Percentiles rank a stretch among this genome's conserved stretches.
Conservation (phyloP, 169 alveolate genomes). For the Haemoproteus tartakovskyi region DNA sequence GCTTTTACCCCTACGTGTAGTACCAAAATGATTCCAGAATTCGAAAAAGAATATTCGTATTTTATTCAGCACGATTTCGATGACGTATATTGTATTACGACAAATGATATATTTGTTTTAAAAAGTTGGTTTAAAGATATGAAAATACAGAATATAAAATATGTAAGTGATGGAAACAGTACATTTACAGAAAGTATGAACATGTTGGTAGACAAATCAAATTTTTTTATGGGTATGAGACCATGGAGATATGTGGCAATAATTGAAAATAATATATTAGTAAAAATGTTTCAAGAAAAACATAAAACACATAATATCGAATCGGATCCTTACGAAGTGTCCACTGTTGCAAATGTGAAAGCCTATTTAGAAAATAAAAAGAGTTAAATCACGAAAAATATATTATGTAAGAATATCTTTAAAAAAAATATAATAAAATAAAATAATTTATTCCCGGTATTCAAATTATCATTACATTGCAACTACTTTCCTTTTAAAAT, state of each 20-base stretch:
- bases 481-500: too few relatives aligned
- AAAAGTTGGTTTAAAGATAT: constrained; percentile 68
- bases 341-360: constrained; percentile 65
- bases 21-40: constrained; percentile 69
- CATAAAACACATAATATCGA: constrained; percentile 65
- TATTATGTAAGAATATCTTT: too few relatives aligned
- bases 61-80: constrained; percentile 66
- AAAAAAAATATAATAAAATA: too few relatives aligned
- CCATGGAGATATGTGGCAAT: constrained; percentile 75
- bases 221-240: constrained; percentile 73
- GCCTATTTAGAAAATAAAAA: constrained; percentile 48
- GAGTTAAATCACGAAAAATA: too few relatives aligned
- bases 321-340: constrained; percentile 70
- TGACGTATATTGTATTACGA: constrained; percentile 73
- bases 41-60: constrained; percentile 67
- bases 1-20: constrained; percentile 79
- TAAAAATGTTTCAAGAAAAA: constrained; percentile 71
- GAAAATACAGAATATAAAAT: constrained; percentile 62
- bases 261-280: constrained; percentile 66
- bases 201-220: constrained; percentile 71
- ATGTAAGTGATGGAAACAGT: constrained; percentile 73
- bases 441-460: too few relatives aligned
- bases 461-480: too few relatives aligned
- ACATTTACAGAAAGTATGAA: constrained; percentile 71
- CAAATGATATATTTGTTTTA: constrained; percentile 73